Evolutionary conservation across 352 stramenopile genomes (phyloP).

Genomic region (Phytophthora melonis): DNA sequence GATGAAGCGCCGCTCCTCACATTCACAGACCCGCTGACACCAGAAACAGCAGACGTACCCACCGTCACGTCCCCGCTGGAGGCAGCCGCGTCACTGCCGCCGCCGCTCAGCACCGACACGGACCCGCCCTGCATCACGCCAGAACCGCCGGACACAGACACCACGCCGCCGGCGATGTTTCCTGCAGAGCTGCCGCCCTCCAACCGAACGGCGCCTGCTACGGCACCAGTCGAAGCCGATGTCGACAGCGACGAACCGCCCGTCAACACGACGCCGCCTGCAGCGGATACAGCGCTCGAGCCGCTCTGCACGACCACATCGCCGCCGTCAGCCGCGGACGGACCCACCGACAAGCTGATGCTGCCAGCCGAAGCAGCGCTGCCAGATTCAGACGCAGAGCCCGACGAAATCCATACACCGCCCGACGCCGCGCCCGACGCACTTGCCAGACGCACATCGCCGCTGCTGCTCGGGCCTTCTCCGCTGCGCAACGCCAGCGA

Average conservation of each 20-base stretch:
- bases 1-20: no score
- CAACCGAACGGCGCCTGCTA: conserved; percentile 24
- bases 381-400: conserved; percentile 9
- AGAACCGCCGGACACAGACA: conserved; percentile 19
- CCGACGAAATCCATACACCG: conserved; percentile 27
- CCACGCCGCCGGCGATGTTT: conserved; percentile 19
- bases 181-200: conserved; percentile 24
- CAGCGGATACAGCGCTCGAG: conserved; percentile 1
- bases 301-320: conserved; percentile 26
- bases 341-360: conserved; percentile 27
- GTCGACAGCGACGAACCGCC: conserved; percentile 21
- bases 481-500: conserved; percentile 30
- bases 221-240: conserved; percentile 9
- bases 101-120: conserved; percentile 16
- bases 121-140: background rate
- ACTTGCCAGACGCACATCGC: conserved; percentile 28
- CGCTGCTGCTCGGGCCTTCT: conserved; percentile 28
- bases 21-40: no score
- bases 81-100: conserved; percentile 15
- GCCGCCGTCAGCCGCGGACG: conserved; percentile 20
- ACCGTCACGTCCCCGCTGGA: conserved; percentile 7
- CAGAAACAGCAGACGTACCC: conserved; percentile 5
- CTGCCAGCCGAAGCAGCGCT: conserved; percentile 11
- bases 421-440: conserved; percentile 23
- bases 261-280: conserved; percentile 28